Conservation (phyloP, 2,329 filamentous ascomycete genomes). For the Neofusicoccum ribis region DNA sequence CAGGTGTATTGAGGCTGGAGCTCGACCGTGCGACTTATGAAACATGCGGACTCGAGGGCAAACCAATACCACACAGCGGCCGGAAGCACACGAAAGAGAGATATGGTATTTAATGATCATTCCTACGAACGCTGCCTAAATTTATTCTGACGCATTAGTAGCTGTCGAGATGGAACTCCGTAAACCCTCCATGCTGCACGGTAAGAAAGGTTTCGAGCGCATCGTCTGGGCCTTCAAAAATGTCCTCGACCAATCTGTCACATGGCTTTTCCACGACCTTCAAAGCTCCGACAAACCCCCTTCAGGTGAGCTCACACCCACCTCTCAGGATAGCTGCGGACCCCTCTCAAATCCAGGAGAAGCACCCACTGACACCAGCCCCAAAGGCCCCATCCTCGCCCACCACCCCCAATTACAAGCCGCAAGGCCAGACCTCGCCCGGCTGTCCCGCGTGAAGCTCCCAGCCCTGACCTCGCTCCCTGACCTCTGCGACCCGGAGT, state of each 20-base stretch:
- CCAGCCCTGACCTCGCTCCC: constrained; percentile 26
- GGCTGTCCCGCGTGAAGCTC: constrained; percentile 29
- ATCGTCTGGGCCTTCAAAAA: constrained; percentile 77
- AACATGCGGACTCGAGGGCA: constrained; percentile 75
- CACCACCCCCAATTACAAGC: constrained; percentile 21
- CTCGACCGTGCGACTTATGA: constrained; percentile 83
- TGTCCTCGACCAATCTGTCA: constrained; percentile 65
- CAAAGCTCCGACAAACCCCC: constrained; percentile 25
- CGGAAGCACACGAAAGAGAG: constrained; percentile 67
- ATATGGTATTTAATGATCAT: constrained; percentile 60
- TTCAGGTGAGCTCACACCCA: constrained; percentile 40
- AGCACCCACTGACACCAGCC: constrained; percentile 27
- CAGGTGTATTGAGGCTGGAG: constrained; percentile 72
- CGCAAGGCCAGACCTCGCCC: constrained; percentile 29
- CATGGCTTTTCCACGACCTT: constrained; percentile 78
- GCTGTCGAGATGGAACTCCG: constrained; percentile 77
- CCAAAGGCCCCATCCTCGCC: neutral
- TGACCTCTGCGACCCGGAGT: constrained; percentile 57
- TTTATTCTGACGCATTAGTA: constrained; percentile 35
- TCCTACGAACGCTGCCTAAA: no score
- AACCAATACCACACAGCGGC: constrained; percentile 59
- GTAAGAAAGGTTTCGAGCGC: constrained; percentile 80
- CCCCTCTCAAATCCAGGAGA: no score
- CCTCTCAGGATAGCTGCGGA: no score
- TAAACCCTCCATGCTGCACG: constrained; percentile 72